A percentile compares a stretch with the other conserved stretches of the same genome.
phyloP scores from a whole-genome alignment of 2,329 filamentous ascomycete genomes.

The Pleoardoris graminearum region DNA sequence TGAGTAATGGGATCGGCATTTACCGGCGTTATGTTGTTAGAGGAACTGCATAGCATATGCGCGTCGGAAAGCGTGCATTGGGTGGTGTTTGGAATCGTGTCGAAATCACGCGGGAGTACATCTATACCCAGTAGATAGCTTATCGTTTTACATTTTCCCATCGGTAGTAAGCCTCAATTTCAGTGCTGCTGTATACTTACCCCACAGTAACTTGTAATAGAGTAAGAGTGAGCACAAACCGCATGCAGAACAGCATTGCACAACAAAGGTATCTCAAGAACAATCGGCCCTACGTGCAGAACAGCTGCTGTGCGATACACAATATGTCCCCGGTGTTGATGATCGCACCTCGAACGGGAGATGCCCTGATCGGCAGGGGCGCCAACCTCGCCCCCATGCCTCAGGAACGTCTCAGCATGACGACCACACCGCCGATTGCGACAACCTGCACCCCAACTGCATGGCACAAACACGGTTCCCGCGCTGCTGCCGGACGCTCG shows the following conservation, averaged over 20 bases:
- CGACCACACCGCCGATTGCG: not conserved
- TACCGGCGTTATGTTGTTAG: not conserved
- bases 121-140: not conserved
- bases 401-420: slow-evolving; percentile 15
- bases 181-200: no score
- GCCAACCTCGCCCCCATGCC: not conserved
- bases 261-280: not conserved
- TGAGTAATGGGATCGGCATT: not conserved
- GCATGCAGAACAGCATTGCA: not conserved
- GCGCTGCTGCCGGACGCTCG: not conserved
- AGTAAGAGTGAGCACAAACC: no score
- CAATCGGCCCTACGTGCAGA: not conserved
- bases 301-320: not conserved
- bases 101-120: not conserved
- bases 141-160: not conserved
- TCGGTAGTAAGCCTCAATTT: not conserved
- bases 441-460: slow-evolving; percentile 1
- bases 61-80: not conserved
- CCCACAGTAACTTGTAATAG: no score
- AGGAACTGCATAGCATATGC: not conserved
- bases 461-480: not conserved
- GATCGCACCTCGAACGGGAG: not conserved
- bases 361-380: slow-evolving; percentile 6
- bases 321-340: not conserved
- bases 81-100: not conserved